These are phyloP conservation scores for Fraxinus dipetala DNA, from an alignment of 305 asterid genomes.

Conservation along the genomic window DNA sequence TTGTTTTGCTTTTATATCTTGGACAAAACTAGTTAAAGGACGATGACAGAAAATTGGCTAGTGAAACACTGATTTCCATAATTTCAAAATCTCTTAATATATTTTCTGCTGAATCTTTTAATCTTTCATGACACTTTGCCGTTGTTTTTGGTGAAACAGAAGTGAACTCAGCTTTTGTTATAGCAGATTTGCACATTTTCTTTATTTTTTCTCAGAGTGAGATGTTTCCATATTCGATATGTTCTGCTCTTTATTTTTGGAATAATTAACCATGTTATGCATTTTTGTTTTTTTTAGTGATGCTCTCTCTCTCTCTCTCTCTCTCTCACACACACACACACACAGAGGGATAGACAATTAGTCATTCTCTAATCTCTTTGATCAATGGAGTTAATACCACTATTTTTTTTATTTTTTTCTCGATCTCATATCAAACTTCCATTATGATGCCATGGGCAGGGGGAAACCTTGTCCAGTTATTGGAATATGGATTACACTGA, in stretches of 20 bases:
- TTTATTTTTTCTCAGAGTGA: not conserved
- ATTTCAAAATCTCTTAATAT: not conserved
- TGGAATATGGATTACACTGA: conserved; percentile 56
- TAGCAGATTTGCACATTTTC: conserved; percentile 7
- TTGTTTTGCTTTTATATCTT: not conserved
- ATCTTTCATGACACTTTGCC: conserved; percentile 1
- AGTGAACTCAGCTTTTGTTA: not conserved
- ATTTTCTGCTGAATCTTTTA: not conserved
- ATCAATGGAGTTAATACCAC: conserved; percentile 5
- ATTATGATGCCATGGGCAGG: conserved; percentile 57
- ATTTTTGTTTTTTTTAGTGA: not conserved
- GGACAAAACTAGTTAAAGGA: conserved; percentile 2
- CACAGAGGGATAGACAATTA: conserved; percentile 2
- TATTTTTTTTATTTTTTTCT: not conserved
- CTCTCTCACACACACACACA: not conserved
- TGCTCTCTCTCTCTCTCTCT: not conserved
- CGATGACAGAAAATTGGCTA: not conserved
- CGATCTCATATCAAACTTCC: conserved; percentile 7
- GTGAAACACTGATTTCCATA: not conserved
- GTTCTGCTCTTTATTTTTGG: conserved; percentile 1
- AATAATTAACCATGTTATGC: not conserved
- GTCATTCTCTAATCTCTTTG: conserved; percentile 14
- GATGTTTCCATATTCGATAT: not conserved
- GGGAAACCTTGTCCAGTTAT: conserved; percentile 50
- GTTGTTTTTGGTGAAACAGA: conserved; percentile 4